Conservation (phyloP, 1,284 basidiomycete species). For the Ustilago curta region DNA sequence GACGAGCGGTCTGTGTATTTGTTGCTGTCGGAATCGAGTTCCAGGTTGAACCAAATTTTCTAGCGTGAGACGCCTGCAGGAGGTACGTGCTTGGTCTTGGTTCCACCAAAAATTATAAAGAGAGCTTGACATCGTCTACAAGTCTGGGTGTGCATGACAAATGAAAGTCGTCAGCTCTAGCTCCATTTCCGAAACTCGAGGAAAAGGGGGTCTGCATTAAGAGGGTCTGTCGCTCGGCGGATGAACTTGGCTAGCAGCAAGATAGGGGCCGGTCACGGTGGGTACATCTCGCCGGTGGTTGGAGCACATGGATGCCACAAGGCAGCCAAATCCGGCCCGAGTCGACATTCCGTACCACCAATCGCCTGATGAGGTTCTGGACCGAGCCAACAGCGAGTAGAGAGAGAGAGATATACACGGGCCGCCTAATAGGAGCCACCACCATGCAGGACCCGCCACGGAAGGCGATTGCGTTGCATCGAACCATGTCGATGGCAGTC, state of each 20-base stretch:
- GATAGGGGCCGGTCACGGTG: background rate
- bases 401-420: background rate
- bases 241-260: too few relatives aligned
- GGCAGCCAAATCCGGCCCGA: conserved; percentile 11
- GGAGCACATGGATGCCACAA: conserved; percentile 35
- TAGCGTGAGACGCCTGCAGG: conserved; percentile 1
- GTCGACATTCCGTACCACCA: conserved; percentile 1
- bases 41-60: background rate
- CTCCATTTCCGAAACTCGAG: too few relatives aligned
- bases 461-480: background rate
- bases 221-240: too few relatives aligned
- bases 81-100: background rate
- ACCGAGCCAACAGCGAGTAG: conserved; percentile 3
- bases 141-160: too few relatives aligned
- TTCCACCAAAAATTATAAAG: too few relatives aligned
- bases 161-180: too few relatives aligned
- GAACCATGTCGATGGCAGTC: background rate
- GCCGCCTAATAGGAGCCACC: background rate
- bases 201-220: too few relatives aligned
- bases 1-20: background rate
- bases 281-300: conserved; percentile 10
- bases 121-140: too few relatives aligned
- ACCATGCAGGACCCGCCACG: too few relatives aligned
- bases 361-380: background rate
- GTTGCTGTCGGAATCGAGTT: background rate